Base-by-base conservation (phyloP, 148 eudicot genomes). In the Rhododendron ferrugineum region DNA sequence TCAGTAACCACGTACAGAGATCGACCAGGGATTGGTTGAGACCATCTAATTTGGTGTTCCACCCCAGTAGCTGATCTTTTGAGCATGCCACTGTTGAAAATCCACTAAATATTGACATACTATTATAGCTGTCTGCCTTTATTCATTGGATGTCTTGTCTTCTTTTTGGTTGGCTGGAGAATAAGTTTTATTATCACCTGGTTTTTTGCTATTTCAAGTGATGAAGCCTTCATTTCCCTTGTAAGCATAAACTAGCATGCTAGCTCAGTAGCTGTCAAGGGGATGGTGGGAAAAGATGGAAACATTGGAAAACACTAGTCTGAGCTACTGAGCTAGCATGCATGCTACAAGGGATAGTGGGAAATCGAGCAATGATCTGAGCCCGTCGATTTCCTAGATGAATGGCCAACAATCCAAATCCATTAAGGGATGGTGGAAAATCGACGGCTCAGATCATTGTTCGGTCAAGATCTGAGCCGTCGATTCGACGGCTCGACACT, bases 121-220 rank as follows among this genome's bases (percentile, higher is more conserved):
- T 81, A 89, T 88, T 34, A 89, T 89, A 58, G 77, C 80, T 89
- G 91, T 88, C 91, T 72, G 81, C 86, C 77, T 80, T 82, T 82
- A 49, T 58, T 22, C 22, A 22, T 66, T 78, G 26, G 85, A 6
- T 80, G 76, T 40, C 60, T 83, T 85, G 75, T 83, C 62, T 83
- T 36, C 86, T 87, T 89, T 83, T 82, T 74, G 23, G 79, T 79
- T 60, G 22, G 73, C 76, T 73, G 66, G 73, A 23, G 47, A 23
- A 30, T 32, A 30, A 30, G 54, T 34, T 70, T 9, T 23, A 26
- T 44, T 20, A 23, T 76, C 54, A 4, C 56, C 28, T 81, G 49
- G 0, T 9, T 52, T 15, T 60, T 64, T 64, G 16, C 83, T 36
- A 36, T 81, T 74, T 9, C 49, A 76, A 40, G 50, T 40, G 50